A percentile compares a stretch with the other conserved stretches of the same genome.
These are phyloP conservation scores for Xerocomellus dryophilus DNA, from an alignment of 768 basidiomycete genomes.

Conservation along the genomic window DNA sequence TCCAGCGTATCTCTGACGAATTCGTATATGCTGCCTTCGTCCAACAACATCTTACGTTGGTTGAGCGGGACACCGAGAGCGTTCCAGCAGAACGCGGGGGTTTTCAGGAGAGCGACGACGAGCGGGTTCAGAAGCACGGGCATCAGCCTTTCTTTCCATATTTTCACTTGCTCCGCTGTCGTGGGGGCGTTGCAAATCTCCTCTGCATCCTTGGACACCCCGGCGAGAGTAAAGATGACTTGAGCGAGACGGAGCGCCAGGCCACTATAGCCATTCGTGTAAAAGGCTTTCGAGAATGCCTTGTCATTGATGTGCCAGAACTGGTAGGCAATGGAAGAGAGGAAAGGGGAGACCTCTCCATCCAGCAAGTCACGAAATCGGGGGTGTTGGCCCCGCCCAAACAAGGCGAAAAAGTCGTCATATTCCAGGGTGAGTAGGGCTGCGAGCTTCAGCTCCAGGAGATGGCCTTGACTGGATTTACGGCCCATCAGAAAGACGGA, in stretches of 20 bases:
- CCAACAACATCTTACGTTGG: slow-evolving; percentile 58
- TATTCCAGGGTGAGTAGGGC: slow-evolving; percentile 54
- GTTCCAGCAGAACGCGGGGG: slow-evolving; percentile 63
- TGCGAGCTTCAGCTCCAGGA: slow-evolving; percentile 77
- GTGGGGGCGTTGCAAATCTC: slow-evolving; percentile 54
- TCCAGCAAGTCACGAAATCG: slow-evolving; percentile 61
- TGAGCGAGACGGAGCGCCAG: slow-evolving; percentile 63
- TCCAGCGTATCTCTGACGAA: slow-evolving; percentile 53
- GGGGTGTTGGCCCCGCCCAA: slow-evolving; percentile 61
- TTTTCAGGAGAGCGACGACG: slow-evolving; percentile 49
- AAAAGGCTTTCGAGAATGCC: slow-evolving; percentile 54
- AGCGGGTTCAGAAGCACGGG: slow-evolving; percentile 60
- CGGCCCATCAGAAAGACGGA: neutral
- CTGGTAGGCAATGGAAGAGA: slow-evolving; percentile 71
- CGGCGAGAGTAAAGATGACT: slow-evolving; percentile 56
- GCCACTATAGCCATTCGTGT: slow-evolving; percentile 64
- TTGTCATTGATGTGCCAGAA: slow-evolving; percentile 68
- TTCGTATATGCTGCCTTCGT: slow-evolving; percentile 48
- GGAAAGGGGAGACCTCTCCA: slow-evolving; percentile 56
- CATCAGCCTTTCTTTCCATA: slow-evolving; percentile 59
- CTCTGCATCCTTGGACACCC: slow-evolving; percentile 54
- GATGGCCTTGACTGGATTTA: slow-evolving; percentile 58
- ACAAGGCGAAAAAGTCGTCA: slow-evolving; percentile 62
- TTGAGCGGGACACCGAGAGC: slow-evolving; percentile 74
- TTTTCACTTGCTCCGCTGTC: slow-evolving; percentile 52